Conservation (phyloP, 805 yeast genomes). For the Brettanomyces anomalus region DNA sequence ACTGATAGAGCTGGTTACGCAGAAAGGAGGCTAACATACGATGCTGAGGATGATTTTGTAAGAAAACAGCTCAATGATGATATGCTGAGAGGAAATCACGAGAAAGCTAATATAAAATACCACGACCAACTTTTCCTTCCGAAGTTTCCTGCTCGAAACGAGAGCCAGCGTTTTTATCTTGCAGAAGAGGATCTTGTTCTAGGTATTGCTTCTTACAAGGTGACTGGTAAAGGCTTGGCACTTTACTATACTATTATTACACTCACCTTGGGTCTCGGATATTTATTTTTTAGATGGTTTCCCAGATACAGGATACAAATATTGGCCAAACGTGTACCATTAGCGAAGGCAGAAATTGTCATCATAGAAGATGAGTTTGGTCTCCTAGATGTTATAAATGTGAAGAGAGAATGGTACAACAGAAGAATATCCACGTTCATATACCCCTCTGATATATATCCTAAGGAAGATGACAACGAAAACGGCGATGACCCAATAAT, state of each 20-base stretch:
- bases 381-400: slow-evolving; percentile 54
- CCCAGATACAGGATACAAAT: slow-evolving; percentile 65
- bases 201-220: slow-evolving; percentile 84
- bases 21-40: slow-evolving; percentile 1
- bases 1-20: slow-evolving; percentile 9
- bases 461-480: background rate
- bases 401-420: slow-evolving; percentile 55
- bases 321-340: slow-evolving; percentile 54
- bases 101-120: slow-evolving; percentile 18
- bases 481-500: slow-evolving; percentile 51
- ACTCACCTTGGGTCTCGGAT: slow-evolving; percentile 62
- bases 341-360: slow-evolving; percentile 86
- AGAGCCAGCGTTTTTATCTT: slow-evolving; percentile 76
- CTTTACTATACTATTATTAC: slow-evolving; percentile 48
- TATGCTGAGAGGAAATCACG: background rate
- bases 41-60: slow-evolving; percentile 1
- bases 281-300: slow-evolving; percentile 73
- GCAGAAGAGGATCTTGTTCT: slow-evolving; percentile 94
- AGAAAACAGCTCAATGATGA: slow-evolving; percentile 2
- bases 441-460: slow-evolving; percentile 12
- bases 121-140: slow-evolving; percentile 38
- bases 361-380: slow-evolving; percentile 93
- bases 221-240: slow-evolving; percentile 35
- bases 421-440: slow-evolving; percentile 66
- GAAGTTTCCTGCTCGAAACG: slow-evolving; percentile 31